These are phyloP conservation scores for Solanum hybrid DNA, from an alignment of 305 asterid species.

Conservation along the genomic window DNA sequence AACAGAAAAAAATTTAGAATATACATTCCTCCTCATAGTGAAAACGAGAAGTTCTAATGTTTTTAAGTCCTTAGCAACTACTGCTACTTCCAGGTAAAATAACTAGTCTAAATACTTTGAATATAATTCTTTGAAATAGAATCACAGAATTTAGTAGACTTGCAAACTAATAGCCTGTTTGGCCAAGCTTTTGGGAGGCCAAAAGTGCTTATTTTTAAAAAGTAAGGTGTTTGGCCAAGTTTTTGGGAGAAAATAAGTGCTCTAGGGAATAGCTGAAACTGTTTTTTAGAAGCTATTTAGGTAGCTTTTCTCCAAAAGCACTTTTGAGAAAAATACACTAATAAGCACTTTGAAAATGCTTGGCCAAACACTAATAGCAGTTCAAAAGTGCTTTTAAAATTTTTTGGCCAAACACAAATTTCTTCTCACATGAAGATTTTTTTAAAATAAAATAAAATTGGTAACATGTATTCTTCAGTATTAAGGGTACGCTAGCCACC, in stretches of 20 bases:
- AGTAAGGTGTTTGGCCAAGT: background rate
- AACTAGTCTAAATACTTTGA: background rate
- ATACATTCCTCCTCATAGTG: background rate
- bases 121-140: background rate
- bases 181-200: background rate
- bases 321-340: background rate
- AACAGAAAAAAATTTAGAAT: background rate
- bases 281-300: background rate
- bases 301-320: background rate
- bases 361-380: background rate
- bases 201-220: background rate
- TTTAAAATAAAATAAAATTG: background rate
- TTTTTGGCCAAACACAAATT: background rate
- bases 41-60: background rate
- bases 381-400: background rate
- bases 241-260: background rate
- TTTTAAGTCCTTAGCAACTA: background rate
- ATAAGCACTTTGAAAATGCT: background rate
- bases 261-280: background rate
- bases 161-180: background rate
- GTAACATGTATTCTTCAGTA: background rate
- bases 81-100: background rate
- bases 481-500: background rate
- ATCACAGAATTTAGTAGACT: background rate
- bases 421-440: background rate